Base-by-base conservation (phyloP, 1,139 yeast species). In the Taiozyma sp. region DNA sequence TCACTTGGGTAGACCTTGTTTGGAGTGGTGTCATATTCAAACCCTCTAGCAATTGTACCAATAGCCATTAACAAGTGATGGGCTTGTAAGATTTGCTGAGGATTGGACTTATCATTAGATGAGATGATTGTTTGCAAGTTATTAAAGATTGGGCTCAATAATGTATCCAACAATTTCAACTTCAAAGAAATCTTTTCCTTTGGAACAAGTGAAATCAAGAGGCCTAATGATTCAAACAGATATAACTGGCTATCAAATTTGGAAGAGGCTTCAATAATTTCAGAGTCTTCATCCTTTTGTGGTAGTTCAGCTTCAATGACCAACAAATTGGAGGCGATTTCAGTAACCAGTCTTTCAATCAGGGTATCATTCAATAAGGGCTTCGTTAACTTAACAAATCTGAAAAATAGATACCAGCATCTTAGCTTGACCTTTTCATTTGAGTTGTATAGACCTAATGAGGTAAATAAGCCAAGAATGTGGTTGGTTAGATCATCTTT, bases 51-150 rank as follows among this genome's bases (percentile, higher is more conserved):
- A 62, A 92, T 78, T 0, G 97, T 89, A 39, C 97, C 97, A 49
- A 93, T 80, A 0, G 97, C 93, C 83, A 89, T 81, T 47, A 95
- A 71, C 43, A 85, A 79, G 66, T 93, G 97, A 66, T 93, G 97
- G 2, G 91, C 84, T 65, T 90, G 95, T 46, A 88, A 69, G 4
- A 85, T 76, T 39, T 78, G 64, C 46, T 76, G 74, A 24, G 76
- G 70, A 36, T 72, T 73, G 14, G 41, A 38, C 52, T 75, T 76
- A 22, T 73, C 65, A 44, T 70, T 70, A 1, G 75, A 62, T 38
- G 81, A 78, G 48, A 84, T 81, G 59, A 88, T 83, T 24, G 72
- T 72, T 66, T 92, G 96, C 57, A 93, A 74, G 56, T 81, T 86
- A 19, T 78, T 72, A 64, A 89, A 93, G 40, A 93, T 73, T n/a